Percentiles rank a stretch among this genome's conserved stretches.
Evolutionary conservation across 768 basidiomycete genomes (phyloP).

Genomic region (Hypholoma sublateritium): DNA sequence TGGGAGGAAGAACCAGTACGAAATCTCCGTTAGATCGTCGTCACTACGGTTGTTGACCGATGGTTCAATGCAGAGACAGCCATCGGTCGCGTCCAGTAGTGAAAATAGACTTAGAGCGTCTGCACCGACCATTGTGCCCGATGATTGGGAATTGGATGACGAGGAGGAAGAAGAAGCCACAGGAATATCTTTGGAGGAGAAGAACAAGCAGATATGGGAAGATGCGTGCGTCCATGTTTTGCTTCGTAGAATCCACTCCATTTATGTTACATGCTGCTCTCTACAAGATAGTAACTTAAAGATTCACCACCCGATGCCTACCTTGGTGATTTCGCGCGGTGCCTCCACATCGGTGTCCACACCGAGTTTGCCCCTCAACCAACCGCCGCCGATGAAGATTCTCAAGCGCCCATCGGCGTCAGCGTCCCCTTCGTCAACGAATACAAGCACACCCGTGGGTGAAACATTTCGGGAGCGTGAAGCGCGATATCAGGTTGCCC

Average conservation of each 20-base stretch:
- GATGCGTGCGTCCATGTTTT: constrained; percentile 48
- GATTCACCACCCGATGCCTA: constrained; percentile 66
- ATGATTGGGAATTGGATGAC: constrained; percentile 62
- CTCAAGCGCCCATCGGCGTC: constrained; percentile 64
- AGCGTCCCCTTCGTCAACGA: constrained; percentile 26
- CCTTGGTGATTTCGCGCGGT: constrained; percentile 44
- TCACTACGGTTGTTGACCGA: constrained; percentile 4
- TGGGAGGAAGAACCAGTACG: constrained; percentile 25
- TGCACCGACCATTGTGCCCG: constrained; percentile 24
- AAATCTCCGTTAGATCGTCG: not conserved
- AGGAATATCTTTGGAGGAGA: constrained; percentile 28
- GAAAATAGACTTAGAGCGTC: constrained; percentile 9
- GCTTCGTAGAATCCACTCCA: not conserved
- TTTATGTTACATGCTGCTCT: not conserved
- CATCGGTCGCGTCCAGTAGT: constrained; percentile 10
- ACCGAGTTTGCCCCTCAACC: constrained; percentile 45
- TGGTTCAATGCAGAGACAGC: not conserved
- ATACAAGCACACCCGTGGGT: constrained; percentile 19
- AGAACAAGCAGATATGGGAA: constrained; percentile 61
- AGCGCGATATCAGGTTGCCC: constrained; percentile 69
- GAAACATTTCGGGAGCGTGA: constrained; percentile 64
- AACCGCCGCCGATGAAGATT: constrained; percentile 63
- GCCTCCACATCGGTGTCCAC: constrained; percentile 32
- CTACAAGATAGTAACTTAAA: constrained; percentile 48
- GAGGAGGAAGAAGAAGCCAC: constrained; percentile 41